phyloP scores from a whole-genome alignment of 2,329 filamentous ascomycete species.

The Fusarium tjaetaba region DNA sequence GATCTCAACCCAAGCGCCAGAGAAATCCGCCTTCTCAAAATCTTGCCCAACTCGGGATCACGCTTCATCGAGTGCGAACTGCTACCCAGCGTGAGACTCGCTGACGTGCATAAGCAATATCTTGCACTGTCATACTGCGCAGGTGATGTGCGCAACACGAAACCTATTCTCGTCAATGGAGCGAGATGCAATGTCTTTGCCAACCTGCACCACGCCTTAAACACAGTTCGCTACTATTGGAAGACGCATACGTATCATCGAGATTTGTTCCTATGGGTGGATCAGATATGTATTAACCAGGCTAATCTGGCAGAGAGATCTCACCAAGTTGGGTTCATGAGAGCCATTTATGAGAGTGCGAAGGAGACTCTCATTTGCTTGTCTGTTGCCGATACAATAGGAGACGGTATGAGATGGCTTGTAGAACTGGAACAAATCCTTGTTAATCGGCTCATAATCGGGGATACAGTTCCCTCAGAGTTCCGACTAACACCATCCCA shows the following conservation, averaged over 20 bases:
- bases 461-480: too few species aligned
- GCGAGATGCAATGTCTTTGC: not conserved
- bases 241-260: not conserved
- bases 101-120: not conserved
- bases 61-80: not conserved
- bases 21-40: not conserved
- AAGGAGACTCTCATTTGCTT: not conserved
- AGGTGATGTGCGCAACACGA: not conserved
- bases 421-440: not conserved
- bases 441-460: too few species aligned
- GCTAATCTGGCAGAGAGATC: not conserved
- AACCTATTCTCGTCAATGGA: not conserved
- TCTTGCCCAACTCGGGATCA: fast-evolving
- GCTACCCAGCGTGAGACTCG: not conserved
- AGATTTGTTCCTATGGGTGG: not conserved
- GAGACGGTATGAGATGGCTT: not conserved
- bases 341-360: not conserved
- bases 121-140: not conserved
- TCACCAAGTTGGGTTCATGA: not conserved
- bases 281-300: not conserved
- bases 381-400: fast-evolving
- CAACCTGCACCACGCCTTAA: not conserved
- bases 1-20: fast-evolving
- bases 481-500: too few species aligned
- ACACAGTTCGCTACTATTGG: not conserved